Percentiles rank a stretch among this genome's conserved stretches.
These are phyloP conservation scores for Halophytophthora polymorphica DNA, from an alignment of 352 stramenopile species.

Conservation along the genomic window DNA sequence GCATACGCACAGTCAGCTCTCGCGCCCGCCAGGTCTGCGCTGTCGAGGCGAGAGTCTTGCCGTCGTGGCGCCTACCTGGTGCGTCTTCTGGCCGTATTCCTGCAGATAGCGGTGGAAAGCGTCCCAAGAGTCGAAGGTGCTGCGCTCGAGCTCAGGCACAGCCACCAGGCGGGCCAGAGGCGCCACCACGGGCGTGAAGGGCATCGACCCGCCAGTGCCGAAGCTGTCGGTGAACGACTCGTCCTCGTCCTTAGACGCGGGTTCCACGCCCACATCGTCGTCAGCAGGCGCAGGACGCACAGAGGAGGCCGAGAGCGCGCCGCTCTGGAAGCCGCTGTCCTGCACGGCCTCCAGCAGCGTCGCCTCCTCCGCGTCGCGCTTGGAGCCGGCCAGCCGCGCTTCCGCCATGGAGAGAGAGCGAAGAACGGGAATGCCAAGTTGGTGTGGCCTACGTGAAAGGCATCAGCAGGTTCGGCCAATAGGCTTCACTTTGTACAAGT, in stretches of 20 bases:
- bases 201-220: neutral
- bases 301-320: neutral
- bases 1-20: neutral
- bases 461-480: too few species aligned
- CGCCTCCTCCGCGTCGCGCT: constrained; percentile 6
- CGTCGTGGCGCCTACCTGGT: too few species aligned
- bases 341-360: constrained; percentile 3
- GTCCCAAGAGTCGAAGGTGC: constrained; percentile 26
- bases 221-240: neutral
- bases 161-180: constrained; percentile 17
- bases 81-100: constrained; percentile 21
- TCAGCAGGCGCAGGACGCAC: too few species aligned
- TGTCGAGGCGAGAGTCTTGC: too few species aligned
- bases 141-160: constrained; percentile 18
- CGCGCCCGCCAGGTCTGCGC: too few species aligned
- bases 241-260: neutral
- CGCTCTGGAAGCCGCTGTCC: neutral
- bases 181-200: constrained; percentile 10
- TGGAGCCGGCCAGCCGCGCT: constrained; percentile 1
- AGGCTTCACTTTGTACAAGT: too few species aligned
- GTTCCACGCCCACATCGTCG: neutral
- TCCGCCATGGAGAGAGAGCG: neutral
- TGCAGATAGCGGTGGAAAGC: constrained; percentile 20
- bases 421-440: too few species aligned
- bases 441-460: too few species aligned